Conservation (phyloP, 805 yeast species). For the Torulaspora delbrueckii region DNA sequence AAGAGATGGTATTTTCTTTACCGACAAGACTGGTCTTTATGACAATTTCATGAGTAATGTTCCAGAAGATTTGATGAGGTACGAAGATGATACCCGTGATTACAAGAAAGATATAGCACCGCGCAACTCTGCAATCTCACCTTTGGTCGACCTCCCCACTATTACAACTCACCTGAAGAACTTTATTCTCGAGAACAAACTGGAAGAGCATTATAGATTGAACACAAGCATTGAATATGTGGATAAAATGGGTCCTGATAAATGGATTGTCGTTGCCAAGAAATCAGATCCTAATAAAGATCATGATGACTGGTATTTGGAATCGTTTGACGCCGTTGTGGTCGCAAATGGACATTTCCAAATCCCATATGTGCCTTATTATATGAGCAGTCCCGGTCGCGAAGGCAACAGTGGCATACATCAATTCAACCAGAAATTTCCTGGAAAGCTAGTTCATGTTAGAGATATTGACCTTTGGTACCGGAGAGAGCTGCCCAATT, state of each 20-base stretch:
- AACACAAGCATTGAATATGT: slow-evolving; percentile 19
- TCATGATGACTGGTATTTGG: slow-evolving; percentile 39
- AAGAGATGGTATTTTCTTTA: slow-evolving; percentile 16
- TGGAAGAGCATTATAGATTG: slow-evolving; percentile 9
- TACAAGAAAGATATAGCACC: neutral
- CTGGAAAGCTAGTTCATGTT: slow-evolving; percentile 45
- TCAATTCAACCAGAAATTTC: slow-evolving; percentile 18
- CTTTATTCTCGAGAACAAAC: slow-evolving; percentile 7
- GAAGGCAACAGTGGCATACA: slow-evolving; percentile 12
- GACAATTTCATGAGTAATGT: slow-evolving; percentile 16
- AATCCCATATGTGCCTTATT: slow-evolving; percentile 38
- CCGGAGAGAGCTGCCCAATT: slow-evolving; percentile 11
- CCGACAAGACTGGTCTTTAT: slow-evolving; percentile 19
- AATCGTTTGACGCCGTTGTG: slow-evolving; percentile 38
- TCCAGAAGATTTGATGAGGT: slow-evolving; percentile 18
- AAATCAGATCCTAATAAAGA: slow-evolving; percentile 20
- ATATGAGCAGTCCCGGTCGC: slow-evolving; percentile 15
- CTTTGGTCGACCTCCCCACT: slow-evolving; percentile 11
- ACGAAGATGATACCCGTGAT: slow-evolving; percentile 6
- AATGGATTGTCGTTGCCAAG: slow-evolving; percentile 34
- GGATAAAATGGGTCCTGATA: slow-evolving; percentile 21
- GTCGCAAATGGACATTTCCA: slow-evolving; percentile 42
- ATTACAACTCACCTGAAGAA: slow-evolving; percentile 8
- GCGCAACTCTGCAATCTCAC: slow-evolving; percentile 10
- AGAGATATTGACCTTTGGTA: slow-evolving; percentile 33